Base-by-base conservation (phyloP, 305 asterid species). In the Fraxinus ornus region DNA sequence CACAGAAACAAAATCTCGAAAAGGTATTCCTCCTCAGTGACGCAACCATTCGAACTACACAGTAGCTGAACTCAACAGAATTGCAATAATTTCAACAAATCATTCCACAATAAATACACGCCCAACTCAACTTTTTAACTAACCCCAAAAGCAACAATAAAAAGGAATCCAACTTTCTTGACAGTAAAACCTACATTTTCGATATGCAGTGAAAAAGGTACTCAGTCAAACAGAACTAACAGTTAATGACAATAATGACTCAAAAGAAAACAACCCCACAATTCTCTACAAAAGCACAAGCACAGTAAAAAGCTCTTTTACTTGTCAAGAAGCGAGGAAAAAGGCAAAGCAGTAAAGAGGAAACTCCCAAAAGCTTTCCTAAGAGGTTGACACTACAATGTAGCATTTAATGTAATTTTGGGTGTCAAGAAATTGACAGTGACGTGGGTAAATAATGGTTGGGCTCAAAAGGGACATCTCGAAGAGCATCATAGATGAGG, bases 301-400 rank as follows among this genome's bases (percentile, higher is more conserved):
- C 75, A 85, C 55, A 73, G 75, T 41, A 6, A 19, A 24, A 33
- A 55, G 26, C 62, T 77, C 70, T 79, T 86, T 62, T 24, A 17
- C 30, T 36, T 78, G 79, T 82, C 85, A 85, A 79, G 72, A 87
- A 83, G 82, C 86, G 84, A 86, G 86, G 75, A 86, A 77, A 86
- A 81, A 82, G 55, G 32, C 21, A 32, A 44, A 15, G 19, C 35
- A 21, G 66, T 41, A 39, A 17, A 75, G 9, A 21, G 19, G n/a
- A 49, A 35, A 9, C 33, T 57, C 52, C 79, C 32, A 84, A 17
- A 85, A 81, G 85, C 76, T 47, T 81, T 79, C 55, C 37, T 78
- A 49, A 83, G 83, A 73, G 75, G 77, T 68, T 76, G 84, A 78
- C 78, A 66, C 81, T 30, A 76, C 87, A 83, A 75, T 79, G 85